Evolutionary conservation across 495 filamentous ascomycete species (phyloP).

Genomic region (Podospora bellae-mahoneyi): DNA sequence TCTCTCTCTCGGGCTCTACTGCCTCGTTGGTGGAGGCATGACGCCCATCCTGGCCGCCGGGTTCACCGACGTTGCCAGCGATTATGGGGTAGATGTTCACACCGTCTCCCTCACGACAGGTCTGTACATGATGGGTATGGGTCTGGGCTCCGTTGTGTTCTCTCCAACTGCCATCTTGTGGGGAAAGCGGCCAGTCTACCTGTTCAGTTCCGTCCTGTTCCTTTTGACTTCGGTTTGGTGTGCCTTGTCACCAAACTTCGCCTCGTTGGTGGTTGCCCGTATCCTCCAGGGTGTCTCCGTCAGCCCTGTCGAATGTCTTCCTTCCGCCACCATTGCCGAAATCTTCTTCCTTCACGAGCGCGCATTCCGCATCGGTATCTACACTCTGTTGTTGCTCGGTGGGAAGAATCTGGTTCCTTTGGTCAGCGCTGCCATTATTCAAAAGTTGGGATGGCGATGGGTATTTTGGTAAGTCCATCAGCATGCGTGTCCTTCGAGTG

Average conservation of each 20-base stretch:
- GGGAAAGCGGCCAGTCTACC: slow-evolving; percentile 90
- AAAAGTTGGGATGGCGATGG: slow-evolving; percentile 81
- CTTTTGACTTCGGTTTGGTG: slow-evolving; percentile 81
- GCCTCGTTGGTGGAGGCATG: slow-evolving; percentile 89
- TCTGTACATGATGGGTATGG: slow-evolving; percentile 92
- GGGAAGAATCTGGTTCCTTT: slow-evolving; percentile 92
- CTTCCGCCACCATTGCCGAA: slow-evolving; percentile 91
- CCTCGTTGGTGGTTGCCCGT: slow-evolving; percentile 74
- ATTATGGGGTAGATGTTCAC: slow-evolving; percentile 66
- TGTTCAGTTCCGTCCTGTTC: slow-evolving; percentile 72
- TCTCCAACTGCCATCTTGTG: slow-evolving; percentile 89
- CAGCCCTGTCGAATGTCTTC: slow-evolving; percentile 89
- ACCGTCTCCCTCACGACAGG: slow-evolving; percentile 87
- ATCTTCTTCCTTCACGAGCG: slow-evolving; percentile 96
- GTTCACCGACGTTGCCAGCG: slow-evolving; percentile 72
- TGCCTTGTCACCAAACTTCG: slow-evolving; percentile 74
- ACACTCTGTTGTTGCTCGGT: slow-evolving; percentile 82
- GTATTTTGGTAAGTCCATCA: slow-evolving; percentile 68
- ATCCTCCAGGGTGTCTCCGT: slow-evolving; percentile 86
- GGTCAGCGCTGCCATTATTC: slow-evolving; percentile 82
- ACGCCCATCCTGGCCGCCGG: slow-evolving; percentile 88
- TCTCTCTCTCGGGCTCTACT: slow-evolving; percentile 83
- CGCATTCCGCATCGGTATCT: slow-evolving; percentile 93
- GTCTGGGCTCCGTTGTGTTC: slow-evolving; percentile 75
- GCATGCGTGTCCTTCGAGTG: background rate